Base-by-base conservation (phyloP, 305 asterid species). In the Fraxinus paxiana region DNA sequence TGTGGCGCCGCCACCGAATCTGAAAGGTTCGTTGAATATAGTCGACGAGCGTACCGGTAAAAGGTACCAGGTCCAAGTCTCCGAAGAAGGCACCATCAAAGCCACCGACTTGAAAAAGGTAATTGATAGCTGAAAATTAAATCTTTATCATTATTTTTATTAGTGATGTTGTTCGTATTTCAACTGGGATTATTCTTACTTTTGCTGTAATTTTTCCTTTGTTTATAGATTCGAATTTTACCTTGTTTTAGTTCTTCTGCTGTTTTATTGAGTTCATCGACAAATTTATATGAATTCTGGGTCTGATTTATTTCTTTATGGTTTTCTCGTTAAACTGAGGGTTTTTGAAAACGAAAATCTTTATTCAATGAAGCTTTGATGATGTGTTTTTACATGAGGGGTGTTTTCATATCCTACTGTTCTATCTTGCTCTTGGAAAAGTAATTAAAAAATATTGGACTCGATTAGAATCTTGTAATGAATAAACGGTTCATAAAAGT, bases 91-190 rank as follows among this genome's bases (percentile, higher is more conserved):
- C 84, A 92, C 97, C 9, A 74, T 93, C 83, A 96, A 83, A 84
- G 98, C 99, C 75, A 88, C 98, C 85, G 98, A 96, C 87, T 83
- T 96, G 15, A 94, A 96, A 71, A 94, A 90, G 98, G 99, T 91
- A 4, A 4, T 48, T 17, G 33, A 69, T 4, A 12, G 33, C 15
- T 51, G 71, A n/a, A 51, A 51, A 51, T 51, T 51, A 51, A n/a
- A n/a, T 51, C 63, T 51, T n/a, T 51, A 51, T 51, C 7, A 15
- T 46, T 46, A 3, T 46, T 13, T 46, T 46, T 1, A 51, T 51
- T 51, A n/a, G 63, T 51, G 63, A 51, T 51, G 63, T 51, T 51
- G 63, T n/a, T 51, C 63, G 63, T n/a, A n/a, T n/a, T 51, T 51
- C 20, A 51, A 51, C 63, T 51, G 24, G 63, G 22, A n/a, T 51